These are phyloP conservation scores for Neurospora sp. DNA, from an alignment of 495 filamentous ascomycete genomes.

Conservation along the genomic window DNA sequence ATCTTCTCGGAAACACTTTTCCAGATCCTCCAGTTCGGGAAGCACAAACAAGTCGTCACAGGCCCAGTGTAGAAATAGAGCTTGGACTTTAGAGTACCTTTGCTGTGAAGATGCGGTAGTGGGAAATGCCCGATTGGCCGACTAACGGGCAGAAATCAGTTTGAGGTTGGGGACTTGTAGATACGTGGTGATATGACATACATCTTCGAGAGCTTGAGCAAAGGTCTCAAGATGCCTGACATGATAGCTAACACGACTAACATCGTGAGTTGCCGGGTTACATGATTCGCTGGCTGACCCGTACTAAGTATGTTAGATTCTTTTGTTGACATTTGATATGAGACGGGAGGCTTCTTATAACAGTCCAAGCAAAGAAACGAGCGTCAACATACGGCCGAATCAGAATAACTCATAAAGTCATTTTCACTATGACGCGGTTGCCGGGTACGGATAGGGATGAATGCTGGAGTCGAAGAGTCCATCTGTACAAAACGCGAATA, in stretches of 20 bases:
- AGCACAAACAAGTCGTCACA: conserved; percentile 44
- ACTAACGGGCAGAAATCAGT: conserved; percentile 19
- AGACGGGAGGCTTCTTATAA: not conserved
- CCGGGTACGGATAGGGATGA: conserved; percentile 35
- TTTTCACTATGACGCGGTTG: conserved; percentile 25
- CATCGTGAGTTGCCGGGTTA: conserved; percentile 39
- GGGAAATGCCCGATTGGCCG: conserved; percentile 40
- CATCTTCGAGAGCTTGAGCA: conserved; percentile 37
- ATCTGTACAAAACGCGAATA: not conserved
- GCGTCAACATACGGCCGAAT: conserved; percentile 33
- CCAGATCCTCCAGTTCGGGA: conserved; percentile 39
- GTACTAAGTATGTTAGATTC: conserved; percentile 24
- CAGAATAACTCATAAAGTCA: conserved; percentile 33
- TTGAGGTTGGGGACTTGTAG: not conserved
- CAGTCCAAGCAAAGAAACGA: not conserved
- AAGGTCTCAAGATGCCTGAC: conserved; percentile 40
- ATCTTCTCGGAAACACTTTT: conserved; percentile 35
- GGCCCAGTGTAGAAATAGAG: conserved; percentile 44
- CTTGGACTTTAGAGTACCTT: conserved; percentile 41
- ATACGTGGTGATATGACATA: conserved; percentile 16
- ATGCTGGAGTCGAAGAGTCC: conserved; percentile 14
- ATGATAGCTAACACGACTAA: conserved; percentile 42
- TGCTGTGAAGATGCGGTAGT: conserved; percentile 30
- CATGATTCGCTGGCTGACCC: conserved; percentile 31
- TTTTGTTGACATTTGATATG: not conserved